Conservation (phyloP, 1,284 basidiomycete species). For the Moesziomyces globuligerus region DNA sequence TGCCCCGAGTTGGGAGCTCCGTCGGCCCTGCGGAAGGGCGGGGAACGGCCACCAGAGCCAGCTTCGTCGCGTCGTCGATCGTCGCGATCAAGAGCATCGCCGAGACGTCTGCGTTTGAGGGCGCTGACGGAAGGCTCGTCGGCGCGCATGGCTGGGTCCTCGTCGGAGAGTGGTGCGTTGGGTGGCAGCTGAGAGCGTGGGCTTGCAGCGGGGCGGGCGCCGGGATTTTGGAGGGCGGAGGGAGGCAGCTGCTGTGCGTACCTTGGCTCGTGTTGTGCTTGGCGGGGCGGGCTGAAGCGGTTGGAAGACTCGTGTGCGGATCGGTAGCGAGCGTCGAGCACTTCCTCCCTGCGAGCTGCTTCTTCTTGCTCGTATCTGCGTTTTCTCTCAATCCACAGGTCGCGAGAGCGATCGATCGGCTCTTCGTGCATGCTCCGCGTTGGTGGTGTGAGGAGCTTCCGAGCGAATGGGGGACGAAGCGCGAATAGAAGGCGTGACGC, state of each 20-base stretch:
- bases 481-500: too few relatives aligned
- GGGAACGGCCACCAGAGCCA: slow-evolving; percentile 23
- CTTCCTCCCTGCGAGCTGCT: slow-evolving; percentile 32
- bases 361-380: slow-evolving; percentile 44
- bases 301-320: slow-evolving; percentile 22
- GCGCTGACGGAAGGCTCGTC: slow-evolving; percentile 29
- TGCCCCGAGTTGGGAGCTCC: slow-evolving; percentile 22
- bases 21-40: slow-evolving; percentile 32
- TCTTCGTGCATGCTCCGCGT: slow-evolving; percentile 49
- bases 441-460: background rate
- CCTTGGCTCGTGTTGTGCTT: slow-evolving; percentile 18
- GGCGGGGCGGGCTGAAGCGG: slow-evolving; percentile 32
- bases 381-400: slow-evolving; percentile 53
- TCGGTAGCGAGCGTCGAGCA: slow-evolving; percentile 36
- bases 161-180: slow-evolving; percentile 10
- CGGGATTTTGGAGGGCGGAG: slow-evolving; percentile 2
- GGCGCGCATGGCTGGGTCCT: slow-evolving; percentile 35
- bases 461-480: background rate
- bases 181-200: slow-evolving; percentile 31
- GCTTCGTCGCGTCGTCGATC: slow-evolving; percentile 38
- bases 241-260: slow-evolving; percentile 20
- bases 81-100: slow-evolving; percentile 30
- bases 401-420: slow-evolving; percentile 48
- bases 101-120: slow-evolving; percentile 42
- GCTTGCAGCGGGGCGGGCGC: slow-evolving; percentile 17